Evolutionary conservation across 768 basidiomycete species (phyloP), one percentile per base, ranked within the genome.

Genomic region (Amanita jacksonii): DNA sequence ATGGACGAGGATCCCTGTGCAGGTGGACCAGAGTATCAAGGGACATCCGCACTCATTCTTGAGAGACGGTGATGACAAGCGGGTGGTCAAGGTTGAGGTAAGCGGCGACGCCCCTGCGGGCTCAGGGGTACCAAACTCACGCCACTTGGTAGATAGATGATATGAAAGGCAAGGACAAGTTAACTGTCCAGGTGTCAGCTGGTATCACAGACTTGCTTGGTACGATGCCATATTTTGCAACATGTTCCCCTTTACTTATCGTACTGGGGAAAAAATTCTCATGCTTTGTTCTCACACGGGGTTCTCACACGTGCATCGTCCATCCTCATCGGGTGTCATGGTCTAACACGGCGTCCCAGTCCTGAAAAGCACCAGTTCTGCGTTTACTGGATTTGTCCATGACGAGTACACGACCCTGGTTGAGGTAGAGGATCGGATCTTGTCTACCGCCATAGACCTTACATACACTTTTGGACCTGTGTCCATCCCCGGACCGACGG

Each of bases 21-120:
- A 65, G 5, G 67, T 62, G 5, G 65, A 64, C 25, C 58, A 67
- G 37, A 61, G 57, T 0, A 58, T 41, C n/a, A 34, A 57, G 31
- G 65, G 59, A 2, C 92, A 97, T 59, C 59, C 75, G 5, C 88
- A 93, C 58, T 76, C 89, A 12, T 98, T 94, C 62, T 68, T 74
- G 45, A 70, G 93, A 18, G 89, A 97, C 52, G 94, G 93, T 1
- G 88, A 92, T 3, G 93, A 98, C 58, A 94, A 86, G 68, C 71
- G 79, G 3, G 57, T 81, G 24, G 72, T 80, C 5, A 74, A 75
- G 15, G 77, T 72, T 10, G 72, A 75, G 60, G 76, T 81, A 40
- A 43, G 64, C 15, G 10, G 20, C 43, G 31, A 31, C 33, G 41
- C 16, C 13, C 7, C 12, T 40, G 19, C 12, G 8, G 13, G 27